These are phyloP conservation scores for Papilionanthe hybrid DNA, from an alignment of 116 monocot genomes.

Conservation along the genomic window DNA sequence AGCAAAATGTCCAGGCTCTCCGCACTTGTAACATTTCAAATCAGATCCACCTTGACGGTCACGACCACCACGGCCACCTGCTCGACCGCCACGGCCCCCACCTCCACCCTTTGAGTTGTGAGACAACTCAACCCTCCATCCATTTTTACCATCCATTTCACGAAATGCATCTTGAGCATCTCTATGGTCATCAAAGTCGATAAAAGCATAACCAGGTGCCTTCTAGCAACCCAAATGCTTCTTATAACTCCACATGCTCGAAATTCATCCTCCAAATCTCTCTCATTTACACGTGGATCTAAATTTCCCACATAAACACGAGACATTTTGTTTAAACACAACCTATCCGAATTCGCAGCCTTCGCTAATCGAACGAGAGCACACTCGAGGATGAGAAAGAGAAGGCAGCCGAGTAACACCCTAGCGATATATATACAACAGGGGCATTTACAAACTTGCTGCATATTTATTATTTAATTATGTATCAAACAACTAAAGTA, in stretches of 20 bases:
- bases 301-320: constrained; percentile 25
- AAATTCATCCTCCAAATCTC: constrained; percentile 23
- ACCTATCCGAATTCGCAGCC: too few relatives aligned
- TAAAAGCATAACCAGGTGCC: constrained; percentile 93
- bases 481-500: too few relatives aligned
- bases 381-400: too few relatives aligned
- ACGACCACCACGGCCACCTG: constrained; percentile 18
- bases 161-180: constrained; percentile 93
- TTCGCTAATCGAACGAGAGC: too few relatives aligned
- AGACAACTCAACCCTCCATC: constrained; percentile 47
- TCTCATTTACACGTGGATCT: constrained; percentile 19
- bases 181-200: constrained; percentile 90
- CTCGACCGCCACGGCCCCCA: constrained; percentile 11
- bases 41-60: constrained; percentile 21
- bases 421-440: too few relatives aligned
- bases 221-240: constrained; percentile 96
- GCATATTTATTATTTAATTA: too few relatives aligned
- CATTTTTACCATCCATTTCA: constrained; percentile 70
- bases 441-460: too few relatives aligned
- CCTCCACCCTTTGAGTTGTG: constrained; percentile 30
- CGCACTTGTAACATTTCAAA: constrained; percentile 36
- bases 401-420: too few relatives aligned
- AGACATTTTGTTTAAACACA: constrained; percentile 10
- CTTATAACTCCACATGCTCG: constrained; percentile 18
- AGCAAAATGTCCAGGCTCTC: constrained; percentile 40